Evolutionary conservation across 768 basidiomycete species (phyloP).

Genomic region (Lenzites betulinus): DNA sequence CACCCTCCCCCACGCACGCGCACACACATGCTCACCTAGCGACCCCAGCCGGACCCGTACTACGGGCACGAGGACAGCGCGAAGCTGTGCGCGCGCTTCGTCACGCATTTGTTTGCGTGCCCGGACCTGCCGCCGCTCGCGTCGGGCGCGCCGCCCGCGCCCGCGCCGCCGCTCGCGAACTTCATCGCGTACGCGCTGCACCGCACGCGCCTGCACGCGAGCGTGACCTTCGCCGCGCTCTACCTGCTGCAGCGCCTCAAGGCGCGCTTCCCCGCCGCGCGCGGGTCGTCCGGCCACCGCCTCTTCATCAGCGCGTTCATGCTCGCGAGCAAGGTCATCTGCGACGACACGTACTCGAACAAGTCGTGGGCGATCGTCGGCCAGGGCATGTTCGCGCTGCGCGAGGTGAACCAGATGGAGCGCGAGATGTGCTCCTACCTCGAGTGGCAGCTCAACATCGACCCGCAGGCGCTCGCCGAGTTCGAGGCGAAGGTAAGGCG

Average conservation of each 20-base stretch:
- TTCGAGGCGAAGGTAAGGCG: conserved; percentile 62
- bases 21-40: not conserved
- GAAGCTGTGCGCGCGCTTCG: conserved; percentile 44
- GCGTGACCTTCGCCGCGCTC: conserved; percentile 62
- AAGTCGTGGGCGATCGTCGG: conserved; percentile 67
- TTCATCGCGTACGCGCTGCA: conserved; percentile 90
- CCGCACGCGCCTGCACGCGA: conserved; percentile 63
- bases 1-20: conserved; percentile 1
- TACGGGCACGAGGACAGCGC: conserved; percentile 50
- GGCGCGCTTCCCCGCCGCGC: conserved; percentile 87
- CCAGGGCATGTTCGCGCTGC: conserved; percentile 63
- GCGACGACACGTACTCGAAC: conserved; percentile 72
- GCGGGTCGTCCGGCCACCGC: conserved; percentile 87
- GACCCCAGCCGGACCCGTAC: conserved; percentile 39
- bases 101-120: conserved; percentile 46
- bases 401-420: conserved; percentile 97
- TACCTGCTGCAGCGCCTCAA: conserved; percentile 83
- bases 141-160: conserved; percentile 42
- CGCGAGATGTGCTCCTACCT: conserved; percentile 91
- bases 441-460: conserved; percentile 88
- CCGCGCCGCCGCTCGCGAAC: conserved; percentile 64
- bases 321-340: conserved; percentile 80
- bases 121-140: conserved; percentile 53
- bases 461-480: conserved; percentile 56
- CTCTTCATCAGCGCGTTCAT: conserved; percentile 92